Evolutionary conservation across 1,284 basidiomycete genomes (phyloP), one percentile per base, ranked within the genome.

Genomic region (Grifola frondosa): DNA sequence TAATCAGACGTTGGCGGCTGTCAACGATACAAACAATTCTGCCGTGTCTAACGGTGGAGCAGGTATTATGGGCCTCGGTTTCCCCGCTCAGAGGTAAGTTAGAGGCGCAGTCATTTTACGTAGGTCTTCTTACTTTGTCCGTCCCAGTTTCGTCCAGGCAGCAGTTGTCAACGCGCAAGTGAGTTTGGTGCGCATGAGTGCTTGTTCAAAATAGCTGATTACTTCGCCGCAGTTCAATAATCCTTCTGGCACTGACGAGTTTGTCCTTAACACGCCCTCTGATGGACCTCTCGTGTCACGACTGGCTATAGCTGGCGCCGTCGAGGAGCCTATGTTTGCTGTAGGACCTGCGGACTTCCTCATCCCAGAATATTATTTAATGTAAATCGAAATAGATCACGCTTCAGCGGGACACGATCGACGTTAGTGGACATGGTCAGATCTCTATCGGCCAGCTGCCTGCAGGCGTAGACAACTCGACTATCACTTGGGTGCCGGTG

Each of bases 201-300:
- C 11, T 17, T 23, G 12, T 21, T 16, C 15, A 6, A 16, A 17
- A 5, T 12, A 21, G 36, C 19, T 44, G 25, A 47, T 40, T 8
- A 31, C n/a, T 13, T 16, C 13, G 29, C 8, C 25, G 33, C 24
- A 65, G 63, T 63, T 61, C 46, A 54, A 58, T 38, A 50, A 19
- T 30, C 53, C 53, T 6, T 32, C 45, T n/a, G 59, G 50, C 9
- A 70, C 66, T 3, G 73, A 77, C 44, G 58, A 65, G 21, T 73
- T 75, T 46, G 48, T 78, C 13, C 40, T 52, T 12, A 60, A 65
- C n/a, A 73, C 67, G 3, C 54, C 63, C 16, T 52, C 61, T 3
- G 61, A 68, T 46, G 75, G 75, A 1, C 76, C 77, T 6, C 47
- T 78, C 12, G 51, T 78, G 1, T 61, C 74, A 10, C 67, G 77